Evolutionary conservation across 257 asterid species (phyloP), one percentile per base, ranked within the genome.

Genomic region (Paulownia fortunei): DNA sequence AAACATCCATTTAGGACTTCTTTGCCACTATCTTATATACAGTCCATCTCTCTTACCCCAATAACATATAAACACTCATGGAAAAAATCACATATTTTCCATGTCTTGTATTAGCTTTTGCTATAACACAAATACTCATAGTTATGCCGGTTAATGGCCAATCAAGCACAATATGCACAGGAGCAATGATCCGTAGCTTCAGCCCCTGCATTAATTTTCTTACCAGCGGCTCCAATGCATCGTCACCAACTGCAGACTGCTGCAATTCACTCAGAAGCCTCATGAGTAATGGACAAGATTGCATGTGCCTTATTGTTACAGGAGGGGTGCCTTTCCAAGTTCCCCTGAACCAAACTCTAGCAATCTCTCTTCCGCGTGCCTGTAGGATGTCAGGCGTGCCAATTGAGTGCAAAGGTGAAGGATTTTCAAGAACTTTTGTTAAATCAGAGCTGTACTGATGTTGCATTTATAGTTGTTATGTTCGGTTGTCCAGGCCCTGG

Each of bases 331-430:
- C 86, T 54, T 72, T 83, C 12, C 56, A 27, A 18, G 21, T 80
- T 3, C 96, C 93, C 19, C 42, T 91, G 42, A 89, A 86, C 54
- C 89, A 79, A 13, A 69, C 83, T 0, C 82, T 86, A 5, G 89
- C 90, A 1, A 77, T 89, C 58, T 87, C 90, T 21, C 92, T 91
- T 44, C 92, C 94, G 0, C 88, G 85, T 0, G 86, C 94, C 12
- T 91, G 96, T 77, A 79, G 83, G 76, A 83, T 79, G 85, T 81
- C 92, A 3, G 85, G 87, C 0, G 88, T 87, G 8, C 84, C 91
- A n/a, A 30, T 91, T 37, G 83, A 84, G 10, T 91, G 92, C 84
- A 86, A 81, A 87, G 92, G 96, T 86, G 54, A 24, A 12, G 12
- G 8, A 23, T 23, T 49, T 49, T 58, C 65, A 23, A 24, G 16